Percentiles rank a stretch among this genome's conserved stretches.
Evolutionary conservation across 1,284 basidiomycete genomes (phyloP).

Genomic region (Cutaneotrichosporon mucoides): DNA sequence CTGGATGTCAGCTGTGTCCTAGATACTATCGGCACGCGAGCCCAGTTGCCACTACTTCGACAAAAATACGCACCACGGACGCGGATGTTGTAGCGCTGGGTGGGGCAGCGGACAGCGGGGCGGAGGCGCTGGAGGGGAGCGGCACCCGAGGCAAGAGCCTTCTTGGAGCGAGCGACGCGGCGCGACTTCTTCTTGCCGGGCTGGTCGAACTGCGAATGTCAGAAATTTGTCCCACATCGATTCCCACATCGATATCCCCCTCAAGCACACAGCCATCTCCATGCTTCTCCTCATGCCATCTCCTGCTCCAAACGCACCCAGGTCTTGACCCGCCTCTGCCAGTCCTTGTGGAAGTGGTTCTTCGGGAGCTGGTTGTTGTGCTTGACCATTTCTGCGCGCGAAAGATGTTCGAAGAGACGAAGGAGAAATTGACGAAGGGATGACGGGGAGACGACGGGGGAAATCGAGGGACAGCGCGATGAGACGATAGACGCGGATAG

Average conservation of each 20-base stretch:
- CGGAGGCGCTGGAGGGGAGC: conserved; percentile 89
- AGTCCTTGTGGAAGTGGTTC: conserved; percentile 99
- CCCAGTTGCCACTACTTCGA: background rate
- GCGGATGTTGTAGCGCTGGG: conserved; percentile 98
- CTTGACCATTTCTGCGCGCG: conserved; percentile 21
- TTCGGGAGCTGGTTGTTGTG: conserved; percentile 65
- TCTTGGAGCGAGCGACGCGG: conserved; percentile 85
- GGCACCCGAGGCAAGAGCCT: conserved; percentile 87
- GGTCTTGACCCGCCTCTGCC: conserved; percentile 55
- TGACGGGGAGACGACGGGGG: background rate
- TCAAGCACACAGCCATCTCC: background rate
- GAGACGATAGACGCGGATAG: background rate
- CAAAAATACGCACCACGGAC: conserved; percentile 56
- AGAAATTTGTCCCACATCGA: background rate
- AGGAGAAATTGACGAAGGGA: background rate
- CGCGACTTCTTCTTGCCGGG: conserved; percentile 96
- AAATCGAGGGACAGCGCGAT: background rate
- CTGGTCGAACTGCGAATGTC: conserved; percentile 93
- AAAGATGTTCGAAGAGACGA: background rate
- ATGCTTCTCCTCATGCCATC: background rate
- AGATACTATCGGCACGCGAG: no score
- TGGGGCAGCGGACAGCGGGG: conserved; percentile 94
- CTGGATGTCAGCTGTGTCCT: no score
- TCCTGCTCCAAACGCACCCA: conserved; percentile 30
- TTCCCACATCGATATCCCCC: no score